phyloP scores from a whole-genome alignment of 2,329 filamentous ascomycete species.

The Aureobasidium pullulans region DNA sequence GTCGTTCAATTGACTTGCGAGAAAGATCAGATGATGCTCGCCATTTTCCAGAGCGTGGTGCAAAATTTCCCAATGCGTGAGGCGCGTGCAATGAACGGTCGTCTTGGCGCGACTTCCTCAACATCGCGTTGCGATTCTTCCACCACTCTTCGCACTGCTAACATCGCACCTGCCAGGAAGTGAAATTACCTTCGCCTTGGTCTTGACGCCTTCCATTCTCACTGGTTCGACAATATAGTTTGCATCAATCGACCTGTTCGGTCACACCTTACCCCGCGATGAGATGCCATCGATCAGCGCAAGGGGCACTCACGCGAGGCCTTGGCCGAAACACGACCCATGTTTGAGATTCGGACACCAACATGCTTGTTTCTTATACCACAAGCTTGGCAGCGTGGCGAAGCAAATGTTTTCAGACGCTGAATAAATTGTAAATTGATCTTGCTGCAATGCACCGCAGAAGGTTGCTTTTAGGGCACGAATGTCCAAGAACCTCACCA shows the following conservation, averaged over 20 bases:
- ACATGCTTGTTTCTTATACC: background rate
- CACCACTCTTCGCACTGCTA: no score
- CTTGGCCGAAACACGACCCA: background rate
- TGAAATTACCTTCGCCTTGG: background rate
- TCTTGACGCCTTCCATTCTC: no score
- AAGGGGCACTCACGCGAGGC: background rate
- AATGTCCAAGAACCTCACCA: background rate
- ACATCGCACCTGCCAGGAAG: no score
- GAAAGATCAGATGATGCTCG: background rate
- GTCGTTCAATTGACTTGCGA: background rate
- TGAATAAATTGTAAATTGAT: background rate
- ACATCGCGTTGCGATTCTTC: no score
- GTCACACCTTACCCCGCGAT: background rate
- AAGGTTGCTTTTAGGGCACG: background rate
- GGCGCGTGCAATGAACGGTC: background rate
- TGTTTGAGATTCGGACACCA: background rate
- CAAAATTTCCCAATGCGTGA: slow-evolving; percentile 2
- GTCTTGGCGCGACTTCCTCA: background rate
- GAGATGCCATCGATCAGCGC: background rate
- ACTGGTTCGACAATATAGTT: background rate
- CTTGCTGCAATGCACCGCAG: background rate
- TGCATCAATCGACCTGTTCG: no score
- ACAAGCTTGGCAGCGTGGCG: background rate
- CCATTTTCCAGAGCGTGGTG: background rate
- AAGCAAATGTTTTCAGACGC: background rate